These are phyloP conservation scores for Asparagopsis taxiformis DNA, from an alignment of 31 red algal species.

Conservation along the genomic window DNA sequence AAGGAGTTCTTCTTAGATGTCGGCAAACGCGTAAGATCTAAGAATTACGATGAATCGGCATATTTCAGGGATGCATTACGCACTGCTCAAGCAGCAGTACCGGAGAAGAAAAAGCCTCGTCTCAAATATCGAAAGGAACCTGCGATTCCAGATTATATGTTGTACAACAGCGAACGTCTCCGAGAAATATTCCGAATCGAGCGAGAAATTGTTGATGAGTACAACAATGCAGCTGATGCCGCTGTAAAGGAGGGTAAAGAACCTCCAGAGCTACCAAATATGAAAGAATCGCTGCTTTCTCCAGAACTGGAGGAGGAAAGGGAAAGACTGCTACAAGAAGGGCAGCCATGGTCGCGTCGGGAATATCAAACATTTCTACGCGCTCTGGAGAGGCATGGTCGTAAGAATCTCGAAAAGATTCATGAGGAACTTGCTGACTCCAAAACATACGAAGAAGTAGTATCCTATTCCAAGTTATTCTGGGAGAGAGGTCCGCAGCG, in stretches of 20 bases:
- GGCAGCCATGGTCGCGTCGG: conserved; percentile 88
- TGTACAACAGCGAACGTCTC: conserved; percentile 69
- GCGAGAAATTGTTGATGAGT: conserved; percentile 71
- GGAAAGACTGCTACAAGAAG: conserved; percentile 60
- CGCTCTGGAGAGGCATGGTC: conserved; percentile 92
- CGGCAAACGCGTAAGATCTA: conserved; percentile 91
- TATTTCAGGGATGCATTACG: conserved; percentile 71
- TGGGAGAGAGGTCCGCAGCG: conserved; percentile 82
- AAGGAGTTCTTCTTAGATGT: conserved; percentile 94
- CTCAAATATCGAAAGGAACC: conserved; percentile 20
- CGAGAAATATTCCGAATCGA: conserved; percentile 75
- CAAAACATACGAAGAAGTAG: conserved; percentile 85
- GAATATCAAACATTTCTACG: conserved; percentile 93
- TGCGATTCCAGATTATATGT: conserved; percentile 43
- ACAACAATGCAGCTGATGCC: conserved; percentile 75
- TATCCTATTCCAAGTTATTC: conserved; percentile 86
- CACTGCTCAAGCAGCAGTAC: conserved; percentile 18
- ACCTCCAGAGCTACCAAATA: conserved; percentile 61
- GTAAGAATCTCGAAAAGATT: conserved; percentile 82
- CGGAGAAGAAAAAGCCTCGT: conserved; percentile 51
- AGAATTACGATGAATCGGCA: conserved; percentile 85
- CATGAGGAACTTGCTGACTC: conserved; percentile 75
- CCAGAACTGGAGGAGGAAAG: conserved; percentile 75
- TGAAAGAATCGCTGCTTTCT: conserved; percentile 69
- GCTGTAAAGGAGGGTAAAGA: conserved; percentile 80